A percentile compares a stretch with the other conserved stretches of the same genome.
These are phyloP conservation scores for Choiromyces venosus DNA, from an alignment of 495 filamentous ascomycete genomes.

Conservation along the genomic window DNA sequence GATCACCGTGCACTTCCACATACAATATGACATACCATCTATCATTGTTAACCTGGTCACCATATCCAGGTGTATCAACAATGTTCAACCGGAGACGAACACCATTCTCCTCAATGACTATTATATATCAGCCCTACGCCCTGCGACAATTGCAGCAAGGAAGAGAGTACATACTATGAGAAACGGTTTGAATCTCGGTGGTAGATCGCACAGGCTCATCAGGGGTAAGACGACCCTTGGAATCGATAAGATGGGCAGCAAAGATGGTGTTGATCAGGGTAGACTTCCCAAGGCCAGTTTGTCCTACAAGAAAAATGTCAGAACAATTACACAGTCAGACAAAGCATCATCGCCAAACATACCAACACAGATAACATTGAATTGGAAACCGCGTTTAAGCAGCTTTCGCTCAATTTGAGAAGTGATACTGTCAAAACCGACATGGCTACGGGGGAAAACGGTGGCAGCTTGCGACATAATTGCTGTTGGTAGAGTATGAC, in stretches of 20 bases:
- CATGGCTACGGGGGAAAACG: conserved; percentile 93
- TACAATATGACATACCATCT: conserved; percentile 54
- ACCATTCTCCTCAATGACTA: conserved; percentile 94
- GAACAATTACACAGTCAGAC: conserved; percentile 42
- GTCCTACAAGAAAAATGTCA: conserved; percentile 56
- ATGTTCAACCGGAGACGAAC: conserved; percentile 74
- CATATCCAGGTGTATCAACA: conserved; percentile 74
- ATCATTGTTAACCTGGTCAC: conserved; percentile 77
- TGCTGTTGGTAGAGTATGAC: conserved; percentile 11
- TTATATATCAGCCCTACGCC: conserved; percentile 5
- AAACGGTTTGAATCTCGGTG: conserved; percentile 95
- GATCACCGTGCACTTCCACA: not conserved
- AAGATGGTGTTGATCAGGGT: conserved; percentile 99
- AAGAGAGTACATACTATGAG: conserved; percentile 60
- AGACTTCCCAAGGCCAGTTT: conserved; percentile 97
- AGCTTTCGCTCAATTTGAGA: conserved; percentile 98
- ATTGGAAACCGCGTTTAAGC: conserved; percentile 98
- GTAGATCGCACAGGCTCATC: conserved; percentile 90
- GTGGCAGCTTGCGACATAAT: conserved; percentile 49
- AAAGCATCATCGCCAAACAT: conserved; percentile 46
- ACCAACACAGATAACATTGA: conserved; percentile 99
- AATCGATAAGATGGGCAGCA: conserved; percentile 97
- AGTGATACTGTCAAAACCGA: conserved; percentile 99
- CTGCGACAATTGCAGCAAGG: not conserved
- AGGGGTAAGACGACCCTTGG: conserved; percentile 86